Conservation (phyloP, 352 stramenopile species). For the Blastocystis sp. region DNA sequence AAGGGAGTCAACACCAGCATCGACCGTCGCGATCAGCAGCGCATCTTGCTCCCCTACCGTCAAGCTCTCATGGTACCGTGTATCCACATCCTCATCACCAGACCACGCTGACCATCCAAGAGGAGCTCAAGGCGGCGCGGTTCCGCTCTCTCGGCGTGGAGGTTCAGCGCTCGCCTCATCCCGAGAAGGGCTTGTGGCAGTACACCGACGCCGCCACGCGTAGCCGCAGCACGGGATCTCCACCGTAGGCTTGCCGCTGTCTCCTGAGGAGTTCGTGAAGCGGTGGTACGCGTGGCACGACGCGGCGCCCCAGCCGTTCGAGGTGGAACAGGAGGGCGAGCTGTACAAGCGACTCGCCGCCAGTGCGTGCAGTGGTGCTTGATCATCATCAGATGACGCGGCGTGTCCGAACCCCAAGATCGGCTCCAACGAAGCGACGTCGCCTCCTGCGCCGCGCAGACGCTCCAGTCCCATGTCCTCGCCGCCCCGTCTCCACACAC, state of each 20-base stretch:
- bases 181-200: neutral
- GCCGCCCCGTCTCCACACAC: conserved; percentile 17
- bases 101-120: conserved; percentile 39
- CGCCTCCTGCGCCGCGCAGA: conserved; percentile 6
- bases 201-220: neutral
- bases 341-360: neutral
- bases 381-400: neutral
- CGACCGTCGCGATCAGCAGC: conserved; percentile 28
- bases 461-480: conserved; percentile 19
- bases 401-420: neutral
- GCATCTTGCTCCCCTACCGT: conserved; percentile 31
- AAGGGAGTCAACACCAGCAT: neutral
- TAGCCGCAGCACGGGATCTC: neutral
- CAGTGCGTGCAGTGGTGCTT: neutral
- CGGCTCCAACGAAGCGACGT: neutral
- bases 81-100: neutral
- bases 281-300: conserved; percentile 19
- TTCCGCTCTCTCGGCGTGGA: neutral
- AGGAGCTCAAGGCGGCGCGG: conserved; percentile 5
- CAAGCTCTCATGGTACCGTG: conserved; percentile 2
- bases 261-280: neutral
- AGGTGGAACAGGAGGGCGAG: neutral
- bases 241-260: neutral
- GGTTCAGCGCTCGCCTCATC: neutral
- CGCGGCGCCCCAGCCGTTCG: neutral